Percentiles rank a stretch among this genome's conserved stretches.
phyloP scores from a whole-genome alignment of 2,329 filamentous ascomycete genomes.

The Aspergillus neoniger region DNA sequence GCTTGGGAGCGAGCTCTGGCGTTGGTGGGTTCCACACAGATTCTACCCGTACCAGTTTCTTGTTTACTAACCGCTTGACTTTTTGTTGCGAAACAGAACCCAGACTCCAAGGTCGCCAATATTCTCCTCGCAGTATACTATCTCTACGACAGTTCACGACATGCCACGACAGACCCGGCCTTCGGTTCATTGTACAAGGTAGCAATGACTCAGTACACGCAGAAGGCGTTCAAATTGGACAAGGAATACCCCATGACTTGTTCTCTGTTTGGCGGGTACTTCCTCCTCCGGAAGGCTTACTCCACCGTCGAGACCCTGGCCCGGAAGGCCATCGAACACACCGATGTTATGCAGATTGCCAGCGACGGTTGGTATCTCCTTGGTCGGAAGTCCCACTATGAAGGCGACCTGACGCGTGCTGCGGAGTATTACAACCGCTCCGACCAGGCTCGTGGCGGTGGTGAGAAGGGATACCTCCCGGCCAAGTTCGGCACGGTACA shows the following conservation, averaged over 20 bases:
- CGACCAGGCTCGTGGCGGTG: conserved; percentile 86
- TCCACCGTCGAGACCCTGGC: conserved; percentile 81
- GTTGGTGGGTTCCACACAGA: conserved; percentile 54
- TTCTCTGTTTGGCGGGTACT: conserved; percentile 86
- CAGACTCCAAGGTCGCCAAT: conserved; percentile 84
- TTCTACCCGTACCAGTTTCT: neutral
- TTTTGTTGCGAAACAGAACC: conserved; percentile 49
- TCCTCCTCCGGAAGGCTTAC: conserved; percentile 78
- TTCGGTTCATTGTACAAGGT: conserved; percentile 86
- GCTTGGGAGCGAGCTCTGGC: conserved; percentile 90
- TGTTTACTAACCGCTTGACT: neutral
- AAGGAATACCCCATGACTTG: conserved; percentile 88
- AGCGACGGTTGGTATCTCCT: conserved; percentile 98
- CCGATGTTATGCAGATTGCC: conserved; percentile 92
- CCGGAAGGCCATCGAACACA: conserved; percentile 90
- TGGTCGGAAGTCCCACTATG: conserved; percentile 85
- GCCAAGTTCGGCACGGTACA: conserved; percentile 95
- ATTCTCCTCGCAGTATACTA: conserved; percentile 89
- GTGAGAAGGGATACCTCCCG: conserved; percentile 87
- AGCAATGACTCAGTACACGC: conserved; percentile 91
- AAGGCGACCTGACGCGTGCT: conserved; percentile 72
- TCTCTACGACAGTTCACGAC: conserved; percentile 80
- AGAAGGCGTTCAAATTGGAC: conserved; percentile 90
- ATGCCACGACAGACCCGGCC: conserved; percentile 78
- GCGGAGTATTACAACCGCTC: conserved; percentile 85